Evolutionary conservation across 1,284 basidiomycete genomes (phyloP).

Genomic region (Moesziomyces aphidis): DNA sequence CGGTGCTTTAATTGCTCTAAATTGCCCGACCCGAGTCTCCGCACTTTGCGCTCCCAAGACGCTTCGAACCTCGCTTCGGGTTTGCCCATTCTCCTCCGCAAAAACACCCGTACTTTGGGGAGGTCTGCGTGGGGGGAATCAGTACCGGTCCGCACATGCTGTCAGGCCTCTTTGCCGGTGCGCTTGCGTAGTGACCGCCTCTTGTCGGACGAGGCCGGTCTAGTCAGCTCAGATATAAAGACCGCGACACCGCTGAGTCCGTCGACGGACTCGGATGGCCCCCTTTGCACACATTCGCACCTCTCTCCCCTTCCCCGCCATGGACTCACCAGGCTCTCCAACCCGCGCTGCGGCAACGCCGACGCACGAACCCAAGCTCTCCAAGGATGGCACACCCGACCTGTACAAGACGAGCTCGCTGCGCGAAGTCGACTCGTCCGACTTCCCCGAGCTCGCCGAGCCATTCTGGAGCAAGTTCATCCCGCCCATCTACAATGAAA

Average conservation of each 20-base stretch:
- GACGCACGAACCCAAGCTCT: constrained; percentile 14
- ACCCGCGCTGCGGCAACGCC: constrained; percentile 17
- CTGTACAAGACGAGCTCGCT: constrained; percentile 14
- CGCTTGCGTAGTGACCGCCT: too few relatives aligned
- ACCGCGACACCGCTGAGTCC: too few relatives aligned
- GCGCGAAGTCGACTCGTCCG: constrained; percentile 5
- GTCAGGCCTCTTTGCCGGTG: too few relatives aligned
- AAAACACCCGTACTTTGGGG: too few relatives aligned
- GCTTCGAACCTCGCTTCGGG: background rate
- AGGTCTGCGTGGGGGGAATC: too few relatives aligned
- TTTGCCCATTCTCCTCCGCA: background rate
- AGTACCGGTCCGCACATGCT: too few relatives aligned
- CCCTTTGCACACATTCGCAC: background rate
- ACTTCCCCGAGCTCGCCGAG: constrained; percentile 23
- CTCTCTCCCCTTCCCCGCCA: background rate
- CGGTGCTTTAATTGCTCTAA: background rate
- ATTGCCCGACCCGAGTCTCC: background rate
- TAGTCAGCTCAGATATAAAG: too few relatives aligned
- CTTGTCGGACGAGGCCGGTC: too few relatives aligned
- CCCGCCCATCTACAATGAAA: constrained; percentile 24
- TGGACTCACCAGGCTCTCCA: constrained; percentile 23
- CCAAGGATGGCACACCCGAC: constrained; percentile 2
- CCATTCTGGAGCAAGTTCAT: constrained; percentile 30
- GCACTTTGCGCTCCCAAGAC: background rate
- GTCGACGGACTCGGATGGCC: too few relatives aligned